Conservation (phyloP, 2,329 filamentous ascomycete genomes). For the Calonectria naviculata region DNA sequence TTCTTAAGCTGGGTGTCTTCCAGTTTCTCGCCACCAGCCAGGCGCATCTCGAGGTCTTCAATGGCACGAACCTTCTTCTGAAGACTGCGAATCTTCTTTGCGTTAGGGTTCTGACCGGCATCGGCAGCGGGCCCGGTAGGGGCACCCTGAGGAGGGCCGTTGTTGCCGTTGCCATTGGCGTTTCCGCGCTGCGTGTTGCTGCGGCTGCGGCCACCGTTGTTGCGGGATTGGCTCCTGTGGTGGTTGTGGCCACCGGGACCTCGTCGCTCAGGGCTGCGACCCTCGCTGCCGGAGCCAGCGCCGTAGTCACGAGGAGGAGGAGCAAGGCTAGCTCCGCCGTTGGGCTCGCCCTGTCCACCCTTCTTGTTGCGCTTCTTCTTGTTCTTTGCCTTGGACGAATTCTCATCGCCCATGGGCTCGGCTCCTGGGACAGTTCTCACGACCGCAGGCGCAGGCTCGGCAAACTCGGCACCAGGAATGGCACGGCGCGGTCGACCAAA, state of each 20-base stretch:
- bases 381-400: slow-evolving; percentile 90
- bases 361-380: slow-evolving; percentile 99
- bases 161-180: slow-evolving; percentile 38
- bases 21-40: slow-evolving; percentile 93
- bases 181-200: slow-evolving; percentile 60
- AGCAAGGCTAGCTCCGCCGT: slow-evolving; percentile 59
- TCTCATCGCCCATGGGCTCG: slow-evolving; percentile 73
- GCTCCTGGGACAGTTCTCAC: slow-evolving; percentile 74
- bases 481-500: slow-evolving; percentile 81
- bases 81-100: slow-evolving; percentile 94
- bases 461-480: slow-evolving; percentile 87
- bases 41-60: slow-evolving; percentile 97
- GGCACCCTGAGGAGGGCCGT: slow-evolving; percentile 33
- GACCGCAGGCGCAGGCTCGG: slow-evolving; percentile 74
- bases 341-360: slow-evolving; percentile 52
- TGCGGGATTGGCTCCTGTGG: slow-evolving; percentile 66
- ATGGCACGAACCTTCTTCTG: slow-evolving; percentile 98
- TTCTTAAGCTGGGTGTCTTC: slow-evolving; percentile 99
- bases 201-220: slow-evolving; percentile 61
- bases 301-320: slow-evolving; percentile 55
- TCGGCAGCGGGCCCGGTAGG: slow-evolving; percentile 57
- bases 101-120: slow-evolving; percentile 74
- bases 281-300: slow-evolving; percentile 58
- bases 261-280: slow-evolving; percentile 75
- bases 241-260: slow-evolving; percentile 45